Evolutionary conservation across 345 rosid genomes (phyloP).

Genomic region (Triadica sebifera): DNA sequence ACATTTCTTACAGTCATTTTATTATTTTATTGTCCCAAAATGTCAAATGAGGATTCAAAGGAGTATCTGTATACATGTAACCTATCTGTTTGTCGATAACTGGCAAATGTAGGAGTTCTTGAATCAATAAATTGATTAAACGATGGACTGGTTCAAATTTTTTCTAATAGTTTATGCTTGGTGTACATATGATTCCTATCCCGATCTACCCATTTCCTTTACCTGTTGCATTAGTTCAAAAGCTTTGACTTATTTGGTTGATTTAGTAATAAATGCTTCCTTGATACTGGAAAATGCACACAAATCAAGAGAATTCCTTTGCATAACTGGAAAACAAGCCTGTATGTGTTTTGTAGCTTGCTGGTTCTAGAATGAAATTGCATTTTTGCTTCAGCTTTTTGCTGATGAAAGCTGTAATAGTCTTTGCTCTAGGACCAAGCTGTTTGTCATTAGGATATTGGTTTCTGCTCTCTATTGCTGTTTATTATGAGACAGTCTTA

Average conservation of each 20-base stretch:
- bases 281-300: background rate
- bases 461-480: background rate
- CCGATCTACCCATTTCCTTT: background rate
- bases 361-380: background rate
- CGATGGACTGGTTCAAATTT: background rate
- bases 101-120: background rate
- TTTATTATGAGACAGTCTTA: too few species aligned
- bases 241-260: background rate
- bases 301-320: background rate
- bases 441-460: background rate
- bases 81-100: background rate
- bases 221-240: background rate
- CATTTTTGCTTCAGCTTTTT: background rate
- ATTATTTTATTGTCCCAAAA: background rate
- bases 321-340: background rate
- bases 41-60: background rate
- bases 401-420: background rate
- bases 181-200: background rate
- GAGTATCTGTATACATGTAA: too few species aligned
- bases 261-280: background rate
- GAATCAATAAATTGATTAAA: too few species aligned
- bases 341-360: background rate
- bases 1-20: constrained; percentile 21
- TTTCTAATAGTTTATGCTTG: background rate
- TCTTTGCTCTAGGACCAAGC: background rate